Evolutionary conservation across 108 stramenopile species (phyloP).

Genomic region (Stephanodiscus minutulus): DNA sequence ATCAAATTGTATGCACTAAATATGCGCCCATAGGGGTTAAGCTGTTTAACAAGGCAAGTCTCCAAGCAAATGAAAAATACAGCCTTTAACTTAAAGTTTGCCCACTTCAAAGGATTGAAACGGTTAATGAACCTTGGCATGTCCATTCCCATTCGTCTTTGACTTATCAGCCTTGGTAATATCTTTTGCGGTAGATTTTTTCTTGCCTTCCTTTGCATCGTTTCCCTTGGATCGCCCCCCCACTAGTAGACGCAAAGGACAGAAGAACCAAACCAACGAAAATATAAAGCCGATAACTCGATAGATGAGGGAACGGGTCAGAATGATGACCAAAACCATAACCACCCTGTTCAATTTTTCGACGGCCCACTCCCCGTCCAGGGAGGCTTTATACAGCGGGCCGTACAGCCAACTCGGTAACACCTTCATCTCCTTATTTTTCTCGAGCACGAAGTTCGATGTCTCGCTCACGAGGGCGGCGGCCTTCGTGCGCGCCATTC

Average conservation of each 20-base stretch:
- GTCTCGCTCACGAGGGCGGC: conserved; percentile 20
- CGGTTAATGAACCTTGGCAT: not conserved
- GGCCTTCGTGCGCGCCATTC: conserved; percentile 27
- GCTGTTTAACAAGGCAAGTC: no score
- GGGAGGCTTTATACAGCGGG: conserved; percentile 10
- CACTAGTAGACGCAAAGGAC: conserved; percentile 43
- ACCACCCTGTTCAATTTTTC: conserved; percentile 22
- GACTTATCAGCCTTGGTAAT: conserved; percentile 2
- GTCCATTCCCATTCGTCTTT: conserved; percentile 8
- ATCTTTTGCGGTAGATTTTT: no score
- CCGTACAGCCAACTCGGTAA: conserved; percentile 28
- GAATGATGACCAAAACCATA: conserved; percentile 31
- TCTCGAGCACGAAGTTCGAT: conserved; percentile 18
- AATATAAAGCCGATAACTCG: conserved; percentile 22
- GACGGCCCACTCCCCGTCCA: conserved; percentile 29
- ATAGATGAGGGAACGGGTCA: conserved; percentile 29
- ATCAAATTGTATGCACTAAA: no score
- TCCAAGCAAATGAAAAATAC: no score
- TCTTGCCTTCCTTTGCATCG: not conserved
- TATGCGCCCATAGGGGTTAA: no score
- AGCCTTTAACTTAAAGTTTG: no score
- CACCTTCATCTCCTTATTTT: conserved; percentile 16
- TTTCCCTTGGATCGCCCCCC: conserved; percentile 4
- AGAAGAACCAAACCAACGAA: conserved; percentile 48
- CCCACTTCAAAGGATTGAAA: no score